phyloP scores from a whole-genome alignment of 768 basidiomycete species.

The Cystobasidium onofrii region DNA sequence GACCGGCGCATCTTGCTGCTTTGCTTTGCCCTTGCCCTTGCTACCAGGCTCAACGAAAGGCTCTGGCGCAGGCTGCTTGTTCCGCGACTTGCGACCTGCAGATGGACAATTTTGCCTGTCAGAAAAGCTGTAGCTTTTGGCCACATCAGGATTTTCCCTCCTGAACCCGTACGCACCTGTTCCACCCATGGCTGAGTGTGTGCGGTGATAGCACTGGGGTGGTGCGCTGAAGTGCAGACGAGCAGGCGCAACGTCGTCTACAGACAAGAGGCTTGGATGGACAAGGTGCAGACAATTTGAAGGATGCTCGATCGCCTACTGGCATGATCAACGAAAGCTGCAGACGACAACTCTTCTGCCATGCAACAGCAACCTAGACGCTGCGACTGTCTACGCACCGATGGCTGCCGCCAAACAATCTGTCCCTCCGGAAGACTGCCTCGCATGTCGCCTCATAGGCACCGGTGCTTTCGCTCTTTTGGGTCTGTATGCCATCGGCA shows the following conservation, averaged over 20 bases:
- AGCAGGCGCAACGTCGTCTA: neutral
- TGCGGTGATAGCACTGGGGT: neutral
- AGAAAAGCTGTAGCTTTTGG: neutral
- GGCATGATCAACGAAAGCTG: neutral
- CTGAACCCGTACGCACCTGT: slow-evolving; percentile 40
- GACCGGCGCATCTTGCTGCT: slow-evolving; percentile 1
- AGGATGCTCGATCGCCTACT: no score
- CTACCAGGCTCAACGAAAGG: slow-evolving; percentile 5
- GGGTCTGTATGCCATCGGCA: slow-evolving; percentile 8
- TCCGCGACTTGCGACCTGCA: slow-evolving; percentile 24
- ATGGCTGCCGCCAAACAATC: neutral
- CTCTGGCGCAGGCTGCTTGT: slow-evolving; percentile 25
- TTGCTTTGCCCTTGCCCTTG: neutral
- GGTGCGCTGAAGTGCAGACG: neutral
- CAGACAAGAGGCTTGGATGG: neutral
- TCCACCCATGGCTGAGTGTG: slow-evolving; percentile 48
- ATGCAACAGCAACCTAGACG: no score
- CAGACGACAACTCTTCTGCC: neutral
- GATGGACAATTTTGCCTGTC: neutral
- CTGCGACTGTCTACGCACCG: neutral
- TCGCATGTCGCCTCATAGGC: slow-evolving; percentile 11
- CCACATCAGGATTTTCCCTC: neutral
- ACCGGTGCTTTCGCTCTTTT: neutral
- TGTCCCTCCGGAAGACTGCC: neutral
- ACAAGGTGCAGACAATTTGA: neutral